Base-by-base conservation (phyloP, 805 yeast species). In the Lipomyces sp. region DNA sequence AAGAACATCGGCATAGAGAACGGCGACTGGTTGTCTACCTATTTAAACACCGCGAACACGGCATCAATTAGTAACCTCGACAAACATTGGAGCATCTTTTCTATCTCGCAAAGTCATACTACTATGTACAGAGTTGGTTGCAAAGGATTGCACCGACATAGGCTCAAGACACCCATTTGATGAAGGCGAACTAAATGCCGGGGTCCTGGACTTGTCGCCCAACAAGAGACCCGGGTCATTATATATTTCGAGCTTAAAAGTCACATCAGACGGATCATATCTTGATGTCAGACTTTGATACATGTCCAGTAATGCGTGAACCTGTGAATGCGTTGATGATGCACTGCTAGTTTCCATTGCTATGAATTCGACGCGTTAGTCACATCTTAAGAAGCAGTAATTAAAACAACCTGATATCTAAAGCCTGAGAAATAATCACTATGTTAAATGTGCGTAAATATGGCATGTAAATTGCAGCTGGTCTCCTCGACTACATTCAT, bases 31-130 rank as follows among this genome's bases (percentile, higher is more conserved):
- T 4, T 24, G 48, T n/a, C 48, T 15, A 8, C 48, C 48, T 42
- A n/a, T 15, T 15, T 42, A 6, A 42, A 42, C 24, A 42, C 48
- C 48, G 48, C 48, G 3, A 8, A n/a, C n/a, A 24, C 48, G 48
- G 48, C 48, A 15, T 24, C 48, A 24, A 42, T 42, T 42, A 42
- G 48, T 42, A 42, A 42, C 24, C 48, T 42, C 48, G 24, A 42
- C 7, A 42, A n/a, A 15, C 18, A 42, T 8, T 42, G 48, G 24
- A 42, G 48, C 8, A 42, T n/a, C 48, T 15, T n/a, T 18, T 15
- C 48, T 15, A 13, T 37, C 48, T 42, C 48, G 48, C 48, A 42
- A 42, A 42, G 24, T n/a, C 48, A 42, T 42, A 42, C 48, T 42
- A 15, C 48, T 42, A 5, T 42, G 15, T 4, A 37, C 42, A 37